Base-by-base conservation (phyloP, 2,329 filamentous ascomycete genomes). In the Canariomyces notabilis region DNA sequence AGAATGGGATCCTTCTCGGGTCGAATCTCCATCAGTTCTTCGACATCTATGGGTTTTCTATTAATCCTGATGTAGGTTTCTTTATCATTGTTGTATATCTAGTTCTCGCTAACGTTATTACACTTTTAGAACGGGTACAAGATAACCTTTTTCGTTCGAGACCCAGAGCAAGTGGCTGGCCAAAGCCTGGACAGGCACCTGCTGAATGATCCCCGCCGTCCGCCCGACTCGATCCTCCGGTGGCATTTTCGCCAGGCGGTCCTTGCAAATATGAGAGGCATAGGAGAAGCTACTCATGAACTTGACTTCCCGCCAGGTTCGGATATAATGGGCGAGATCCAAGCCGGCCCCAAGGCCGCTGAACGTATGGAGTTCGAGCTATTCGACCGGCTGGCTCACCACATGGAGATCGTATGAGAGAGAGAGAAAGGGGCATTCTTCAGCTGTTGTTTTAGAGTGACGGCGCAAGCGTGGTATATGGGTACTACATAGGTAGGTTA, bases 231-330 rank as follows among this genome's bases (percentile, higher is more conserved):
- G 8, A 12, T 37, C 16, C 29, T 44, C 34, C 33, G 23, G 16
- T 44, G 41, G 41, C 41, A 44, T 32, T 44, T 44, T 29, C 41
- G 33, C 15, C 41, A 37, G 41, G 41, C 41, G 33, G 41, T 44
- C 22, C 41, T 37, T 16, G 23, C 23, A 20, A 37, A 44, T 34
- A 31, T 37, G 33, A 44, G 41, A 37, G 33, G 41, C 5, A 36
- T 31, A 29, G 41, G 33, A 19, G 33, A 44, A 29, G 32, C 41
- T 36, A 2, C 21, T 14, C n/a, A 29, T 32, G 33, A 44, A 19
- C 11, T 22, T 3, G 33, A 37, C 37, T 44, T 44, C 34, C 41
- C 33, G 21, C 41, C 33, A 37, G 21, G 41, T 19, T 37, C 33
- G 22, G 41, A 44, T 36, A 31, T 37, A n/a, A 44, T 44, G 33